Conservation (phyloP, 495 filamentous ascomycete genomes). For the Lasiosphaeris hirsuta region DNA sequence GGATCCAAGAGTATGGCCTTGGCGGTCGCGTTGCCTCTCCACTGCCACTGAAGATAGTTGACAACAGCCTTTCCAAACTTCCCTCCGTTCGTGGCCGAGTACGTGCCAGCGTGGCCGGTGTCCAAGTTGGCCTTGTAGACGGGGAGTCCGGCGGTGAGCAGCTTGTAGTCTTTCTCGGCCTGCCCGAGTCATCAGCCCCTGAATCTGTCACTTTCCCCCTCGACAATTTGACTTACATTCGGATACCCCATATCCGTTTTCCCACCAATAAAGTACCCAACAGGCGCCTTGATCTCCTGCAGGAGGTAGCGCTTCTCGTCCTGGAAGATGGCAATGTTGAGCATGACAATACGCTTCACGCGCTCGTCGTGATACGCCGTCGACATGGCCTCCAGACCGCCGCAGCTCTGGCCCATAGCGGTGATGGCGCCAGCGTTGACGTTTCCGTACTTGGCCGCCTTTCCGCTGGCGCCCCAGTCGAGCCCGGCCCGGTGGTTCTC, state of each 20-base stretch:
- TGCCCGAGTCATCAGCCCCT: no score
- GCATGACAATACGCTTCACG: conserved; percentile 27
- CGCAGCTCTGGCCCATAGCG: conserved; percentile 29
- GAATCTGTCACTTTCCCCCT: neutral
- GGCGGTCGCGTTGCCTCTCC: conserved; percentile 20
- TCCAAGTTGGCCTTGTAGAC: conserved; percentile 34
- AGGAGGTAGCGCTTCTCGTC: conserved; percentile 18
- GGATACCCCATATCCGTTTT: conserved; percentile 30
- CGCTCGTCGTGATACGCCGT: conserved; percentile 18
- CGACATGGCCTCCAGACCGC: conserved; percentile 32
- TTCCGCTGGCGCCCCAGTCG: conserved; percentile 30
- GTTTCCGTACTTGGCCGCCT: conserved; percentile 28
- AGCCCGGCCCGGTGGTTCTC: conserved; percentile 15
- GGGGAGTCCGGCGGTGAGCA: conserved; percentile 22
- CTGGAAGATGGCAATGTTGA: conserved; percentile 28
- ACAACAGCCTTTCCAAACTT: conserved; percentile 26
- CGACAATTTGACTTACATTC: conserved; percentile 21
- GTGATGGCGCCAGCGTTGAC: conserved; percentile 23
- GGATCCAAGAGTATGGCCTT: conserved; percentile 24
- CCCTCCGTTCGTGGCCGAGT: conserved; percentile 27
- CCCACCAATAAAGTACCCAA: conserved; percentile 27
- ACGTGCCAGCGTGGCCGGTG: conserved; percentile 32
- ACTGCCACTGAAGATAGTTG: conserved; percentile 24
- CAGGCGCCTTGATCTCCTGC: conserved; percentile 26
- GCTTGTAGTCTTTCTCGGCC: conserved; percentile 33